Conservation (phyloP, 2,329 filamentous ascomycete species). For the Aspergillus luchuensis region DNA sequence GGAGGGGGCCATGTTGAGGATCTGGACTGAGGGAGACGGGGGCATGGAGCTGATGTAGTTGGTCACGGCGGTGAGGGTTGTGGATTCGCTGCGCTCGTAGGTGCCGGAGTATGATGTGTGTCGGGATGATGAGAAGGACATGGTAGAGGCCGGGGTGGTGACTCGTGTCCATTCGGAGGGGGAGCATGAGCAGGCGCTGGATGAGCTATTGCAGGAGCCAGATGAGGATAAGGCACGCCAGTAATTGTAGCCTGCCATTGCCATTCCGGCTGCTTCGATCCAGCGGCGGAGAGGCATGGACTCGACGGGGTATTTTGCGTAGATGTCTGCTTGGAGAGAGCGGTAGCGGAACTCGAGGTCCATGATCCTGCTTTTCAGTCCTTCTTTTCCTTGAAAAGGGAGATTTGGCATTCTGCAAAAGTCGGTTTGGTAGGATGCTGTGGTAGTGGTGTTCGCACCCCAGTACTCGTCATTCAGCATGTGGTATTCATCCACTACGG, state of each 20-base stretch:
- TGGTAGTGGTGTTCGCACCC: not conserved
- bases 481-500: conserved; percentile 1
- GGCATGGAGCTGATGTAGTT: conserved; percentile 4
- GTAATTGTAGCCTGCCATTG: conserved; percentile 8
- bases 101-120: not conserved
- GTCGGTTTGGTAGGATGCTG: not conserved
- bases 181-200: not conserved
- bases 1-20: not conserved
- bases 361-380: not conserved
- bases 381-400: not conserved
- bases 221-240: not conserved
- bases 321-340: not conserved
- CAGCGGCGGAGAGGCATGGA: conserved; percentile 4
- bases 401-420: not conserved
- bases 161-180: not conserved
- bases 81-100: not conserved
- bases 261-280: not conserved
- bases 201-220: not conserved
- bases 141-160: not conserved
- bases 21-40: not conserved
- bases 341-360: not conserved
- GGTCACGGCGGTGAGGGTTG: not conserved
- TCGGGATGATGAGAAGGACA: not conserved
- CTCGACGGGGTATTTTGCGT: conserved; percentile 1
- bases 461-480: conserved; percentile 3